A percentile compares a stretch with the other conserved stretches of the same genome.
These are phyloP conservation scores for Camptophora hylomeconis DNA, from an alignment of 2,329 filamentous ascomycete genomes.

Conservation along the genomic window DNA sequence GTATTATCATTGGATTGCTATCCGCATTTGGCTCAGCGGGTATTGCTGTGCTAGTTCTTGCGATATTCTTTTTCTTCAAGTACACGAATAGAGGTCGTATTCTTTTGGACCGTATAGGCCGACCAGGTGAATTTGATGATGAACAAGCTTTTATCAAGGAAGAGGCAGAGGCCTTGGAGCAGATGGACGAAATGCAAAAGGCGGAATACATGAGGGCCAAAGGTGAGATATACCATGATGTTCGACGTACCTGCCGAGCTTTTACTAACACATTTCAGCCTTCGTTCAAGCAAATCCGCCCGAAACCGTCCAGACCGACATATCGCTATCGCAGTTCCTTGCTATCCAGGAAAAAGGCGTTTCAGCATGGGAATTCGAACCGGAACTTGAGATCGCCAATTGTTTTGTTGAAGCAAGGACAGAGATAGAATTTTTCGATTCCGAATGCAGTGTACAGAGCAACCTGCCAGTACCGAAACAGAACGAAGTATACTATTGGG, in stretches of 20 bases:
- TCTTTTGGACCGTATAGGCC: conserved; percentile 79
- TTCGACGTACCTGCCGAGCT: neutral
- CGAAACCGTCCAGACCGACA: conserved; percentile 90
- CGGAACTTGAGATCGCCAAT: conserved; percentile 96
- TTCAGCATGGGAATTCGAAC: conserved; percentile 99
- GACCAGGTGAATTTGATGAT: conserved; percentile 94
- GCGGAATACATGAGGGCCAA: conserved; percentile 90
- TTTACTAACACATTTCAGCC: conserved; percentile 40
- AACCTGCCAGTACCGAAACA: conserved; percentile 96
- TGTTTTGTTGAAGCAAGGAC: conserved; percentile 95
- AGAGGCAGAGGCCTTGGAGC: conserved; percentile 86
- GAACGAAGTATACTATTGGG: conserved; percentile 99
- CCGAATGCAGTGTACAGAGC: conserved; percentile 91
- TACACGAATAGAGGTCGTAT: conserved; percentile 82
- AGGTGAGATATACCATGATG: conserved; percentile 44
- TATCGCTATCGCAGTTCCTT: conserved; percentile 91
- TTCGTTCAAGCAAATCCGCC: conserved; percentile 90
- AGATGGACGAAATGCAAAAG: conserved; percentile 85
- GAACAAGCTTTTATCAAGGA: conserved; percentile 89
- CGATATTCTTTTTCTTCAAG: conserved; percentile 83
- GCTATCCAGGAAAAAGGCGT: conserved; percentile 99
- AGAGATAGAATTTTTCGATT: conserved; percentile 98
- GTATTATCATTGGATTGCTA: conserved; percentile 86
- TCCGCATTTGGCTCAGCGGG: conserved; percentile 88
- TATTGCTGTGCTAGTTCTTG: conserved; percentile 65